These are phyloP conservation scores for Xylariaceae sp. DNA, from an alignment of 2,329 filamentous ascomycete species.

Conservation along the genomic window DNA sequence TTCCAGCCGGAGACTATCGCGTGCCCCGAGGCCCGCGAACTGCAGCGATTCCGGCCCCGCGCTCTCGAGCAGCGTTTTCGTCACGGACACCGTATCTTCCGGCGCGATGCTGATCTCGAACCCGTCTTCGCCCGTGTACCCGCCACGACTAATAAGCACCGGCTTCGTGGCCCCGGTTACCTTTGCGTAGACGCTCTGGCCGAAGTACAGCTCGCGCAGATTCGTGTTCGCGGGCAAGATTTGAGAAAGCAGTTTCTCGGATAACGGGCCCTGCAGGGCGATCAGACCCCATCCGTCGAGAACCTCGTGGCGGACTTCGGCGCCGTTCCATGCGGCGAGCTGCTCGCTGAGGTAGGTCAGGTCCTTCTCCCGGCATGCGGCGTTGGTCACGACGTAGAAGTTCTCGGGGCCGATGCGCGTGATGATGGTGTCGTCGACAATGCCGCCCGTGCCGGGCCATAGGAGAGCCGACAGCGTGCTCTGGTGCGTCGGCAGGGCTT, in stretches of 20 bases:
- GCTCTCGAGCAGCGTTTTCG: slow-evolving; percentile 63
- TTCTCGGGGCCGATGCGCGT: slow-evolving; percentile 68
- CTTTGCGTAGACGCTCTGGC: slow-evolving; percentile 63
- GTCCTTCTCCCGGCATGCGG: slow-evolving; percentile 87
- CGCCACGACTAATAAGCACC: slow-evolving; percentile 77
- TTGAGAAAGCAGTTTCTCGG: slow-evolving; percentile 63
- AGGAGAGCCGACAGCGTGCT: slow-evolving; percentile 84
- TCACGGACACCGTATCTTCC: slow-evolving; percentile 59
- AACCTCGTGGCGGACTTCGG: slow-evolving; percentile 63
- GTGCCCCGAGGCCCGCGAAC: slow-evolving; percentile 82
- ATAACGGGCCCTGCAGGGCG: slow-evolving; percentile 82
- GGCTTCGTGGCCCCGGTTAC: slow-evolving; percentile 51
- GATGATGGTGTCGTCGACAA: slow-evolving; percentile 91
- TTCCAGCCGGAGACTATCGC: slow-evolving; percentile 89
- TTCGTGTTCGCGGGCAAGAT: slow-evolving; percentile 53
- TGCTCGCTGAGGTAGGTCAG: slow-evolving; percentile 69
- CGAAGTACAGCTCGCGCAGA: slow-evolving; percentile 74
- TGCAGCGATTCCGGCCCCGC: slow-evolving; percentile 61
- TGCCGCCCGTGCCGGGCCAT: slow-evolving; percentile 76
- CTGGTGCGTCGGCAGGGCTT: slow-evolving; percentile 59
- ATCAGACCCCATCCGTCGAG: slow-evolving; percentile 72
- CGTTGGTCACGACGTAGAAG: slow-evolving; percentile 96
- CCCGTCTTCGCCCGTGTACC: slow-evolving; percentile 96
- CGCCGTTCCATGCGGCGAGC: slow-evolving; percentile 58
- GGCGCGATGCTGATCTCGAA: slow-evolving; percentile 89